Evolutionary conservation across 495 filamentous ascomycete genomes (phyloP), one percentile per base, ranked within the genome.

Genomic region (Podospora australis): DNA sequence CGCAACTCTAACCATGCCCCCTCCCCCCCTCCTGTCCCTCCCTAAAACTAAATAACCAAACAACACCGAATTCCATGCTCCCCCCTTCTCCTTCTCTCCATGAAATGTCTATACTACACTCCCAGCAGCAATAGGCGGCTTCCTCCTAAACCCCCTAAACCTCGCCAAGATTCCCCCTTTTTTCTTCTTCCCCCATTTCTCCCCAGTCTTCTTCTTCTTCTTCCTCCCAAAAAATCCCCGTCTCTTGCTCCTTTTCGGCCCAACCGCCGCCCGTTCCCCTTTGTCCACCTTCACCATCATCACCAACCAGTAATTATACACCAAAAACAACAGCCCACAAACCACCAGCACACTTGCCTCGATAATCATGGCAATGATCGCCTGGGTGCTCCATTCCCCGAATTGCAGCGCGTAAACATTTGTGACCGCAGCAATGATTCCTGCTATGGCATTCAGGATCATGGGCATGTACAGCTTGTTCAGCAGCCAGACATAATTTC

Each of bases 331-430:
- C 5, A 49, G 9, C 7, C 46, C 50, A 1, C 45, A 48, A 53
- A 62, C 28, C 5, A 44, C 49, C 36, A 65, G 51, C 36, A 53
- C 40, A 0, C 26, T 24, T 0, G 39, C 58, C 25, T 63, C 63
- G 0, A 68, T 59, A 25, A 63, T 49, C 0, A 63, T 50, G 6
- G 68, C 72, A 1, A 70, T 55, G 26, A 68, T 58, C 4, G 72
- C 74, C 42, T 70, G 75, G 8, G 71, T 58, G 22, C 63, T 65
- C 70, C 68, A 77, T 10, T 60, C 46, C 4, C 76, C 71, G 1
- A 57, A 40, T 35, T 74, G 68, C 28, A 71, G 64, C 16, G 65
- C 56, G 49, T 78, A 79, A 7, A 80, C 65, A 56, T 64, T 71
- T 11, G 70, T 58, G 7, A 79, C 43, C n/a, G 75, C 75, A 11